Conservation (phyloP, 768 basidiomycete genomes). For the Gelatoporia subvermispora region DNA sequence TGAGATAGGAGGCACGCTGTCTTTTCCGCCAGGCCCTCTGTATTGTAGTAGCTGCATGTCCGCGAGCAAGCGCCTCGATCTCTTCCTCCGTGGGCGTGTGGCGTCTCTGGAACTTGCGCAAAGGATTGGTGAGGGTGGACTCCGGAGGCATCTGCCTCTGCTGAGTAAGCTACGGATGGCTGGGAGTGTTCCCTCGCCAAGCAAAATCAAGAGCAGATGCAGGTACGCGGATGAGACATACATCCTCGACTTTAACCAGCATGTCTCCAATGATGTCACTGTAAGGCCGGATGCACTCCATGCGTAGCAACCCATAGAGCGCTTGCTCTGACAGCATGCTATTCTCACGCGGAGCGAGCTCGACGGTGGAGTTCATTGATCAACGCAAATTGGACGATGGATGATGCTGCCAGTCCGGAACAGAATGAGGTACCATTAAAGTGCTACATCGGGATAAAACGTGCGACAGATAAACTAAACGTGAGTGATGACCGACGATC, state of each 20-base stretch:
- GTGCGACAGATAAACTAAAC: conserved; percentile 15
- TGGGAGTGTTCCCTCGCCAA: conserved; percentile 7
- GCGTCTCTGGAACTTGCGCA: not conserved
- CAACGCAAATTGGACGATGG: conserved; percentile 3
- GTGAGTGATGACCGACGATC: conserved; percentile 8
- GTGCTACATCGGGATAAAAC: conserved; percentile 18
- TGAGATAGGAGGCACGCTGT: conserved; percentile 12
- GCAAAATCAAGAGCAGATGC: not conserved
- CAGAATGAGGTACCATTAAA: conserved; percentile 12
- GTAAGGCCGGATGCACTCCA: not conserved
- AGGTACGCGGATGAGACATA: not conserved
- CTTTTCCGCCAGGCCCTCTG: conserved; percentile 20
- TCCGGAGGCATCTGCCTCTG: not conserved
- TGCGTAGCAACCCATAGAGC: not conserved
- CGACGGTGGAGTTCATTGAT: conserved; percentile 11
- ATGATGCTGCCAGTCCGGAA: conserved; percentile 1
- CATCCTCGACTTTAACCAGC: not conserved
- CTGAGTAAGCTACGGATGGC: not conserved
- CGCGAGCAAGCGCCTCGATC: conserved; percentile 8
- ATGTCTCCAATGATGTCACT: conserved; percentile 6
- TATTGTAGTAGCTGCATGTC: conserved; percentile 16
- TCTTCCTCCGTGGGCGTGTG: conserved; percentile 12
- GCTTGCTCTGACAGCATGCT: conserved; percentile 2
- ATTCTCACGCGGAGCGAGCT: conserved; percentile 5
- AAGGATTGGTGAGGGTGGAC: conserved; percentile 1